Evolutionary conservation across 176 grass and related monocot species (phyloP).

Genomic region (Miscanthus lutarioriparius): DNA sequence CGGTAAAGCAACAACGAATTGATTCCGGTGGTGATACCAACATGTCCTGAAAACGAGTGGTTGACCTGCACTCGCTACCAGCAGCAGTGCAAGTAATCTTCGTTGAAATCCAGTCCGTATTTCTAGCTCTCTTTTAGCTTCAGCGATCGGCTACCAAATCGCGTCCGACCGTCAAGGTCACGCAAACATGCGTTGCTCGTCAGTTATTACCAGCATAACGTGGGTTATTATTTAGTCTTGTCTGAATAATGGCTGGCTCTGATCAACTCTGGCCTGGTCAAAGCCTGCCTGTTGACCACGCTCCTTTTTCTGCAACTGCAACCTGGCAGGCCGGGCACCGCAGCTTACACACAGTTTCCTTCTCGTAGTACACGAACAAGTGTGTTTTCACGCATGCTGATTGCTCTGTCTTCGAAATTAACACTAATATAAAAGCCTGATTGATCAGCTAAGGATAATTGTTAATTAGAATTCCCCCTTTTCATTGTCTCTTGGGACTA

Average conservation of each 20-base stretch:
- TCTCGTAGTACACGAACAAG: background rate
- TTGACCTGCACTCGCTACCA: background rate
- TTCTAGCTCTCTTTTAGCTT: background rate
- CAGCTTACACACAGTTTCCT: constrained; percentile 3
- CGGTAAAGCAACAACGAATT: background rate
- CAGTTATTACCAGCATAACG: background rate
- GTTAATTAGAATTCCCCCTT: background rate
- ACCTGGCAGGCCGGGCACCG: background rate
- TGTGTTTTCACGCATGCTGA: background rate
- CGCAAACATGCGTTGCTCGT: background rate
- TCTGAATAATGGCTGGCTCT: background rate
- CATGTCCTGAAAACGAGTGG: constrained; percentile 5
- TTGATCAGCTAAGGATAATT: background rate
- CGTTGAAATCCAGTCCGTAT: background rate
- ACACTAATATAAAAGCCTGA: background rate
- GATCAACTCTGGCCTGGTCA: constrained; percentile 32
- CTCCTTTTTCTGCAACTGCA: constrained; percentile 20
- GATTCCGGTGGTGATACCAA: background rate
- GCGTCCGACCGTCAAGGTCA: background rate
- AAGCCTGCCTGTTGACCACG: constrained; percentile 35
- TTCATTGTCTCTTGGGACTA: background rate
- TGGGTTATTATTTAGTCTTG: background rate
- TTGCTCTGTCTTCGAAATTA: constrained; percentile 17
- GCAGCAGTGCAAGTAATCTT: background rate
- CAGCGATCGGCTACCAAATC: background rate